Conservation (phyloP, 306 rosid genomes). For the Cucurbita ficifolia region DNA sequence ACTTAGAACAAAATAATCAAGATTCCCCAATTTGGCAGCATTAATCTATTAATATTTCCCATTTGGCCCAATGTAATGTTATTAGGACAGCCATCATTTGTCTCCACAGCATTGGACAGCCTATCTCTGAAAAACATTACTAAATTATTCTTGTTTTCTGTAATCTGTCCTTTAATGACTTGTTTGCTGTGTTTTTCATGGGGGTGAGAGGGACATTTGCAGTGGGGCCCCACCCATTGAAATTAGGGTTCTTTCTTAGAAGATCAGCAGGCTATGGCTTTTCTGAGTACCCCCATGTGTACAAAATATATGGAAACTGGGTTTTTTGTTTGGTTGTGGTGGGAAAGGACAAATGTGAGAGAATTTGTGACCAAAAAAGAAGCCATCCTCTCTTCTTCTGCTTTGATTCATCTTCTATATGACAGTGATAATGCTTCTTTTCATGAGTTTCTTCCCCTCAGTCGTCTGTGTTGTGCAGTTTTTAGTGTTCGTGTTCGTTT, state of each 20-base stretch:
- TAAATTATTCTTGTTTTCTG: not conserved
- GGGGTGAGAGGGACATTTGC: not conserved
- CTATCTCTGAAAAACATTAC: not conserved
- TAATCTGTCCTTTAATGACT: not conserved
- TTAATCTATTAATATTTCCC: not conserved
- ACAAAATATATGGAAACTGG: not conserved
- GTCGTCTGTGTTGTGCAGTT: too few relatives aligned
- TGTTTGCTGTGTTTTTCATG: slow-evolving; percentile 5
- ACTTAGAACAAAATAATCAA: slow-evolving; percentile 3
- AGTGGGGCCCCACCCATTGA: not conserved
- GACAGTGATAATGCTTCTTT: too few relatives aligned
- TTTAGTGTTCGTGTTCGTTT: too few relatives aligned
- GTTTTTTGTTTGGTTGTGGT: not conserved
- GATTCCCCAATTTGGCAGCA: slow-evolving; percentile 1
- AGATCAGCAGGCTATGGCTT: not conserved
- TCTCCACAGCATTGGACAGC: not conserved
- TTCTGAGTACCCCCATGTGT: not conserved
- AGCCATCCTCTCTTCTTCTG: too few relatives aligned
- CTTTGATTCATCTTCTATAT: too few relatives aligned
- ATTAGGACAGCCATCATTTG: slow-evolving; percentile 3
- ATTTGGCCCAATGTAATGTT: not conserved
- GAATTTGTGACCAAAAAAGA: not conserved
- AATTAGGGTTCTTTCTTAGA: not conserved
- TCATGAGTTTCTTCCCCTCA: too few relatives aligned
- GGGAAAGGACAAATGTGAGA: not conserved